Evolutionary conservation across 1,284 basidiomycete genomes (phyloP), one percentile per base, ranked within the genome.

Genomic region (Ganoderma boninense): DNA sequence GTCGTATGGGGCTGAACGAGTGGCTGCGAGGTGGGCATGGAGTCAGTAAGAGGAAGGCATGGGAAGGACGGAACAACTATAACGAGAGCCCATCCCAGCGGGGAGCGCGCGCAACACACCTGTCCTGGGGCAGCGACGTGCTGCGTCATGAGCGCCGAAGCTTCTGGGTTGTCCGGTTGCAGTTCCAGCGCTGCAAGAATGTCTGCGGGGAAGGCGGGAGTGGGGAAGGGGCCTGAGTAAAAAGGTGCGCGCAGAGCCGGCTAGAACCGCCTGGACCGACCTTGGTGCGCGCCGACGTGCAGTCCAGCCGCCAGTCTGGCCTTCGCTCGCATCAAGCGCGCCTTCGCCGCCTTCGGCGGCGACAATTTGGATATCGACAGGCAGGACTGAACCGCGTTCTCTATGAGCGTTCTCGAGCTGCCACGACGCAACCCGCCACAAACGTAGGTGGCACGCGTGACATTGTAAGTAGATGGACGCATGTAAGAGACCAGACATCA

Each of bases 371-470:
- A 82, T 63, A 91, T 84, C 71, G 87, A 85, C 54, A 93, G 83
- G 75, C 90, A 89, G 14, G 90, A 91, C 80, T 92, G 88, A 71
- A 92, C 89, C 66, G 90, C 90, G 78, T 92, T 92, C 82, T 93
- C 91, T 81, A 92, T 87, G 78, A 89, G 84, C 26, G 86, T 86
- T 82, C 88, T 87, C 79, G 86, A 89, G 70, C 86, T 89, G 70
- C 62, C 70, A 67, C 64, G 65, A 56, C 65, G 54, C 52, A 40
- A 52, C 18, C 29, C 44, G 63, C 42, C 60, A 44, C 42, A 62
- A 26, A 29, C n/a, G 60, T 18, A 62, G 60, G 40, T 42, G 42
- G 38, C 38, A 62, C 20, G 62, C 6, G 62, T 64, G 29, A 52
- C 43, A 57, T 29, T 29, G 67, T 64, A 68, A 29, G 62, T 64